Conservation (phyloP, 306 rosid genomes). For the Leucaena leucocephala region DNA sequence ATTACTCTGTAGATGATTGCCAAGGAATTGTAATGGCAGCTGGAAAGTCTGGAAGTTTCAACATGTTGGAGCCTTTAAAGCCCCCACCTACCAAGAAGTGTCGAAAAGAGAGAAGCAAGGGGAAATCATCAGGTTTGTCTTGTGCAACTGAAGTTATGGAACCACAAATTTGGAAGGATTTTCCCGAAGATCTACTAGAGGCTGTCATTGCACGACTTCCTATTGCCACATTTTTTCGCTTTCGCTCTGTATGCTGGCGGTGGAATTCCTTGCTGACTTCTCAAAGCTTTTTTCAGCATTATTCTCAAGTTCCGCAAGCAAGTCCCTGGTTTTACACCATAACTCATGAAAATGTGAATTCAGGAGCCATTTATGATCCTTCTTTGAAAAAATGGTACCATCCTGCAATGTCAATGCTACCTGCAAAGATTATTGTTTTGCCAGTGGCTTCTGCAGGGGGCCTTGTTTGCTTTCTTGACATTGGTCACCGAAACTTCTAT, state of each 20-base stretch:
- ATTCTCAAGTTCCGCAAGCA: constrained; percentile 59
- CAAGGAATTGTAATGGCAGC: constrained; percentile 71
- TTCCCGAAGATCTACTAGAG: constrained; percentile 87
- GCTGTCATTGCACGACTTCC: constrained; percentile 91
- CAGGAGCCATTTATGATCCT: constrained; percentile 92
- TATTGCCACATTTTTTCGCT: constrained; percentile 70
- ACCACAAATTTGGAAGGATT: constrained; percentile 75
- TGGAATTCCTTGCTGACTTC: constrained; percentile 86
- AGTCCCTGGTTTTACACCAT: constrained; percentile 88
- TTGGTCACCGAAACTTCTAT: constrained; percentile 68
- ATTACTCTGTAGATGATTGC: constrained; percentile 65
- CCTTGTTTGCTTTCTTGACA: constrained; percentile 79
- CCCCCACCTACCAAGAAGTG: constrained; percentile 66
- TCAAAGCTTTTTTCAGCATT: constrained; percentile 70
- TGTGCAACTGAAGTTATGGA: constrained; percentile 67
- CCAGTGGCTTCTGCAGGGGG: constrained; percentile 99
- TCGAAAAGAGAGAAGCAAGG: constrained; percentile 60
- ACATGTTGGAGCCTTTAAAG: constrained; percentile 63
- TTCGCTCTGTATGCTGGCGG: constrained; percentile 74
- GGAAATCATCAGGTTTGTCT: constrained; percentile 52
- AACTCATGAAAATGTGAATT: constrained; percentile 68
- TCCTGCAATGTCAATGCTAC: constrained; percentile 63
- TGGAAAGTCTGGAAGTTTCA: constrained; percentile 55
- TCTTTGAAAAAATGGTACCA: constrained; percentile 87
- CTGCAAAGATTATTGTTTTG: constrained; percentile 51